Evolutionary conservation across 2,329 filamentous ascomycete species (phyloP), one percentile per base, ranked within the genome.

Genomic region (Alternaria ventricosa): DNA sequence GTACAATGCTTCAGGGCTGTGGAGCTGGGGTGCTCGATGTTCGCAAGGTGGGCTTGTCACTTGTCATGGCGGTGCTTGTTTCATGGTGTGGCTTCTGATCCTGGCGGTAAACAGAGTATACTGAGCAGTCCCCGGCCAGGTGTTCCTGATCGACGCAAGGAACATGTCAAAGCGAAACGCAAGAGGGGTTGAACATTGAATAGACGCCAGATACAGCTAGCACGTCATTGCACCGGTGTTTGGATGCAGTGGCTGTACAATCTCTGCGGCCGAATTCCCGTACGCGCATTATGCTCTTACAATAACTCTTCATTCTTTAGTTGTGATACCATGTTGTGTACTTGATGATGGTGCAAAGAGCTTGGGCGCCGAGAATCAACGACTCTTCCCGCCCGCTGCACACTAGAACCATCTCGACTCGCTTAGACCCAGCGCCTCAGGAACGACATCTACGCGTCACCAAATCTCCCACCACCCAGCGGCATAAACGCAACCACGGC

Each of bases 71-170:
- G 36, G 33, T 62, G 60, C 60, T 60, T 63, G 64, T 67, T 65
- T 67, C 68, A 67, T 33, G 53, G 44, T 49, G 50, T 60, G 57
- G 58, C 51, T 46, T 41, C 25, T 36, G 44, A 59, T 45, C 28
- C 54, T 41, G 50, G 55, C 61, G 63, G 60, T 50, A 60, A 58
- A 65, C 54, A 41, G 36, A 41, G 36, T 41, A 18, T 41, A 9
- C 36, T 41, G 36, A 41, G 36, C 36, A 55, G 41, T 49, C 53
- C 44, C 54, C 44, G 60, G 50, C 49, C 41, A 55, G 60, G 51
- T 36, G 51, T 64, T 62, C 57, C 49, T 57, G 68, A 71, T 72
- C 66, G 63, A 68, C 66, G 57, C 68, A 69, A 62, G 70, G 62
- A 69, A 68, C 25, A n/a, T 47, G 47, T 13, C 18, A 45, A 61